These are phyloP conservation scores for Solanum raphanifolium DNA, from an alignment of 257 asterid genomes.

Conservation along the genomic window DNA sequence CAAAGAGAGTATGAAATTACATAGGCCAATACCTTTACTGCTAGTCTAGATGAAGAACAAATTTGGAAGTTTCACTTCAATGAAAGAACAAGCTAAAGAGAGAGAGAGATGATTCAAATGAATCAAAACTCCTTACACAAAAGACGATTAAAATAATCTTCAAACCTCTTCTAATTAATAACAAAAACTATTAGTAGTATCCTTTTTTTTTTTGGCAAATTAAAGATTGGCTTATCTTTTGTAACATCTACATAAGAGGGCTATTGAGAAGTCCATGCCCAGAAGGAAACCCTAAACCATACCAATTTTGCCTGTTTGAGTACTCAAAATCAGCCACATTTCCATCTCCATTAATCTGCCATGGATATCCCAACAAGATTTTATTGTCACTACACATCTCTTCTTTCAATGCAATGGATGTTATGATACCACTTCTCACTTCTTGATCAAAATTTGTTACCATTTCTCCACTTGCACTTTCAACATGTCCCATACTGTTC, in stretches of 20 bases:
- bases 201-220: background rate
- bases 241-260: slow-evolving; percentile 45
- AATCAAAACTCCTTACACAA: background rate
- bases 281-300: slow-evolving; percentile 40
- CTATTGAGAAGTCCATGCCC: slow-evolving; percentile 87
- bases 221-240: background rate
- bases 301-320: slow-evolving; percentile 30
- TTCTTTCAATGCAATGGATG: slow-evolving; percentile 45
- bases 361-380: slow-evolving; percentile 74
- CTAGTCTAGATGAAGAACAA: background rate
- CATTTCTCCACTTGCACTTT: slow-evolving; percentile 20
- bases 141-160: background rate
- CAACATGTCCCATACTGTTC: slow-evolving; percentile 9
- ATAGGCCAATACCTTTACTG: background rate
- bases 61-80: background rate
- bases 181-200: background rate
- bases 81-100: background rate
- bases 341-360: slow-evolving; percentile 24
- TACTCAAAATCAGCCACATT: slow-evolving; percentile 31
- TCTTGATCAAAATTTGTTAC: slow-evolving; percentile 26
- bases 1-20: background rate
- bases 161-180: background rate
- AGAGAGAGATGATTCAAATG: background rate
- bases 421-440: background rate
- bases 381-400: slow-evolving; percentile 28